These are phyloP conservation scores for Mycena belliarum DNA, from an alignment of 768 basidiomycete species.

Conservation along the genomic window DNA sequence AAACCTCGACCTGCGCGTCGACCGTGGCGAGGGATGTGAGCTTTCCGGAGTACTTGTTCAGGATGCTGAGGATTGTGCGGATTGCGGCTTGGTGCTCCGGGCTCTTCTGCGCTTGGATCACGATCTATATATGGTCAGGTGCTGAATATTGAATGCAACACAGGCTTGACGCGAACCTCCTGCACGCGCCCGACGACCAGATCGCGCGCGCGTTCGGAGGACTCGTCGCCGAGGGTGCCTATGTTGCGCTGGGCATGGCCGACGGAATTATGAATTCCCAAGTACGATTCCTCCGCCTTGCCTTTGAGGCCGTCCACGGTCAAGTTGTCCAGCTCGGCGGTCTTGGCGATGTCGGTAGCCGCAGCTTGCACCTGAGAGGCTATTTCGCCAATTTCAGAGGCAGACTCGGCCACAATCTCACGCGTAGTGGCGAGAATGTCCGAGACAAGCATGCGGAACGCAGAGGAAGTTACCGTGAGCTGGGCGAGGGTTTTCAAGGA, in stretches of 20 bases:
- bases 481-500: conserved; percentile 31
- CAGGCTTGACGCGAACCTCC: conserved; percentile 25
- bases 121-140: conserved; percentile 20
- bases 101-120: conserved; percentile 34
- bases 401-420: conserved; percentile 33
- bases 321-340: conserved; percentile 16
- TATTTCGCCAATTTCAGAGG: conserved; percentile 31
- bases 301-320: conserved; percentile 25
- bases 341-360: conserved; percentile 33
- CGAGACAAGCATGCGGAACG: conserved; percentile 36
- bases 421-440: conserved; percentile 34
- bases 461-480: conserved; percentile 34
- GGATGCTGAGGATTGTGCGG: conserved; percentile 30
- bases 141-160: background rate
- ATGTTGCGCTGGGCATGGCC: conserved; percentile 13
- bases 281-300: conserved; percentile 19
- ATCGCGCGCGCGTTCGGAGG: conserved; percentile 25
- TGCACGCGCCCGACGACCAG: conserved; percentile 31
- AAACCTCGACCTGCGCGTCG: conserved; percentile 6
- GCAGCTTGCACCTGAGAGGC: conserved; percentile 34
- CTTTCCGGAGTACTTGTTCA: conserved; percentile 35
- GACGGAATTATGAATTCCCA: conserved; percentile 11
- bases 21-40: conserved; percentile 20
- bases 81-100: conserved; percentile 34
- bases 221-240: conserved; percentile 23